These are phyloP conservation scores for Talaromyces adpressus DNA, from an alignment of 495 filamentous ascomycete genomes.

Conservation along the genomic window DNA sequence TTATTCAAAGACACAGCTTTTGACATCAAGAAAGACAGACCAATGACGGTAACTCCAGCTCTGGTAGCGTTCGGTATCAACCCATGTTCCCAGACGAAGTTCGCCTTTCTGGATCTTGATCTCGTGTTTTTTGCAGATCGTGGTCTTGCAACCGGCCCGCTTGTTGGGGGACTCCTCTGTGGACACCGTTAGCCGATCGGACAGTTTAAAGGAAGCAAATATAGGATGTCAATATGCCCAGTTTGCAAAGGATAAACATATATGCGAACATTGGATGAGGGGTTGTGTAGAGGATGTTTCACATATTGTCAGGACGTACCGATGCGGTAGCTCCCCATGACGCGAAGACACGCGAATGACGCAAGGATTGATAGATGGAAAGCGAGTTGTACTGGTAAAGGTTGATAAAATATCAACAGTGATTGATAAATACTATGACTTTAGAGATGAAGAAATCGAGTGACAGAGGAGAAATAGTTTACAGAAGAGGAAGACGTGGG, in stretches of 20 bases:
- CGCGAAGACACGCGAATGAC: conserved; percentile 1
- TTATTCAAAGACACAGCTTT: conserved; percentile 10
- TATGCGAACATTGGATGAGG: neutral
- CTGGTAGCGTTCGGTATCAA: conserved; percentile 43
- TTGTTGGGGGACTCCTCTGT: conserved; percentile 53
- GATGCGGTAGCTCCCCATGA: conserved; percentile 10
- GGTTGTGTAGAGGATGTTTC: neutral
- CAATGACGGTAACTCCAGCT: conserved; percentile 72
- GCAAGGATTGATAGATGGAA: neutral
- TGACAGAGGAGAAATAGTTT: conserved; percentile 8
- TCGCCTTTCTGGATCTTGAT: conserved; percentile 72
- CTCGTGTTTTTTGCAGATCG: conserved; percentile 53
- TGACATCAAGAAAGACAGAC: conserved; percentile 36
- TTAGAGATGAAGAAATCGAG: neutral
- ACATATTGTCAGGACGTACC: neutral
- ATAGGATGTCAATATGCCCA: too few relatives aligned
- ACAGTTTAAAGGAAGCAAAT: neutral
- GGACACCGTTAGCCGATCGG: conserved; percentile 12
- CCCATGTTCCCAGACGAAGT: conserved; percentile 62
- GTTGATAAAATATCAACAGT: neutral
- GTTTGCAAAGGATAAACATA: neutral
- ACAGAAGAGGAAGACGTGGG: conserved; percentile 15
- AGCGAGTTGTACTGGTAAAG: neutral
- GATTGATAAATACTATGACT: neutral
- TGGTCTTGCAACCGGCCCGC: conserved; percentile 63